Percentiles rank a stretch among this genome's conserved stretches.
Evolutionary conservation across 371 early-diverging fungal genomes (phyloP).

Genomic region (Dichotomocladium elegans): DNA sequence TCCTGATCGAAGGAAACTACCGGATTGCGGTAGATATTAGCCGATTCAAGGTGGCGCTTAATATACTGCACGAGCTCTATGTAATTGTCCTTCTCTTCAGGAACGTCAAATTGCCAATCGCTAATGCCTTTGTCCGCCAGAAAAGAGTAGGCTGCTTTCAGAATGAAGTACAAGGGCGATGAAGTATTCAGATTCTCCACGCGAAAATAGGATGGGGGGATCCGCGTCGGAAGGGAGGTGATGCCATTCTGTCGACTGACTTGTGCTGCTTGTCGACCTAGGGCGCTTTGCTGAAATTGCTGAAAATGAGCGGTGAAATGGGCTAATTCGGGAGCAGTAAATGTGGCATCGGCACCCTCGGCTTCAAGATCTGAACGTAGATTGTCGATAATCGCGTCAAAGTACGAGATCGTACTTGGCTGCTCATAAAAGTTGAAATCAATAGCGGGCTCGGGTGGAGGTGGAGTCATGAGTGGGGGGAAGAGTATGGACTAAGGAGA

Average conservation of each 20-base stretch:
- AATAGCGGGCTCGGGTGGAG: slow-evolving; percentile 20
- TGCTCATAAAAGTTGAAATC: slow-evolving; percentile 50
- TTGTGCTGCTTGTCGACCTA: slow-evolving; percentile 34
- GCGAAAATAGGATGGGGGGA: slow-evolving; percentile 53
- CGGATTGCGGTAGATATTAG: slow-evolving; percentile 34
- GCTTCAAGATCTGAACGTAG: slow-evolving; percentile 43
- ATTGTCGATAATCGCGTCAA: slow-evolving; percentile 43
- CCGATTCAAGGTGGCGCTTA: slow-evolving; percentile 23
- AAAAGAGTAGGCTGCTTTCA: slow-evolving; percentile 53
- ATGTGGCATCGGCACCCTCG: slow-evolving; percentile 31
- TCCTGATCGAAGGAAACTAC: slow-evolving; percentile 45
- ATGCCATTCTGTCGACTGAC: slow-evolving; percentile 10
- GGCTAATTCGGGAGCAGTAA: slow-evolving; percentile 56
- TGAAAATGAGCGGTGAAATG: slow-evolving; percentile 53
- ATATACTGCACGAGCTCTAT: slow-evolving; percentile 42
- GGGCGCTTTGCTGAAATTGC: slow-evolving; percentile 57
- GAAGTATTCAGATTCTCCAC: slow-evolving; percentile 12
- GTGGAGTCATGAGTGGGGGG: too few species aligned
- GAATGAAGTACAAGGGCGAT: slow-evolving; percentile 44
- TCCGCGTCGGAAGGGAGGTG: slow-evolving; percentile 20
- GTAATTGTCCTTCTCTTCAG: slow-evolving; percentile 31
- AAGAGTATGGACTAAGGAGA: too few species aligned
- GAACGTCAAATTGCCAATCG: slow-evolving; percentile 55
- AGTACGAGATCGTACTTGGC: slow-evolving; percentile 48
- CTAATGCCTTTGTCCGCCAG: slow-evolving; percentile 40